Evolutionary conservation across 2,329 filamentous ascomycete genomes (phyloP).

Genomic region (Cladosporium colombiae): DNA sequence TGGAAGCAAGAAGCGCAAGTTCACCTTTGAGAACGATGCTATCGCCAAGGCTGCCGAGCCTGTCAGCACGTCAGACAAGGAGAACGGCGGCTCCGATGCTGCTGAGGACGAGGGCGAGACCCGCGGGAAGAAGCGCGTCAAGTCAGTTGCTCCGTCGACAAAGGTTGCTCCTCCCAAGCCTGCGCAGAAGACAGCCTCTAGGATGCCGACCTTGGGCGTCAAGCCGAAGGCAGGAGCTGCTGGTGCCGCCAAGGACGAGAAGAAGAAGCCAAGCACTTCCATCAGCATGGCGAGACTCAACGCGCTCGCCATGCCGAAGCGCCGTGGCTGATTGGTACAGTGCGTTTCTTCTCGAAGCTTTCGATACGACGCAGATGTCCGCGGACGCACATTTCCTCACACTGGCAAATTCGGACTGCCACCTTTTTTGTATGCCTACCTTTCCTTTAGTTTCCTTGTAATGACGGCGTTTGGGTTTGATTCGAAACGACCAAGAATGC

Average conservation of each 20-base stretch:
- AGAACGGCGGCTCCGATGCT: slow-evolving; percentile 42
- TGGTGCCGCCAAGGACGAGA: slow-evolving; percentile 1
- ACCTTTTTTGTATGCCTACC: background rate
- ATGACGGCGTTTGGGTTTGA: slow-evolving; percentile 4
- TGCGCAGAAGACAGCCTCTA: slow-evolving; percentile 23
- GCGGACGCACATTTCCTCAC: background rate
- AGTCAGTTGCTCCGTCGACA: slow-evolving; percentile 21
- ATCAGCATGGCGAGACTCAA: slow-evolving; percentile 36
- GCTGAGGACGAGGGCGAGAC: slow-evolving; percentile 32
- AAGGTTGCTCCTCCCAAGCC: slow-evolving; percentile 23
- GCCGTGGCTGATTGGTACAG: slow-evolving; percentile 20
- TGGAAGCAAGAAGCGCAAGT: slow-evolving; percentile 48
- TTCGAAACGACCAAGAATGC: background rate
- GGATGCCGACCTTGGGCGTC: slow-evolving; percentile 34
- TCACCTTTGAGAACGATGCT: slow-evolving; percentile 39
- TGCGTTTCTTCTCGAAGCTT: background rate
- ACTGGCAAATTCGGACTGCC: background rate
- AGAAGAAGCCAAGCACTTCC: slow-evolving; percentile 28
- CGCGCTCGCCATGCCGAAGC: slow-evolving; percentile 38
- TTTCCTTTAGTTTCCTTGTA: slow-evolving; percentile 4
- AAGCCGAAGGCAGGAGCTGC: slow-evolving; percentile 33
- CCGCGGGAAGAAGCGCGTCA: slow-evolving; percentile 34
- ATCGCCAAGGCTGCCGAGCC: slow-evolving; percentile 28
- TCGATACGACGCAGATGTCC: background rate
- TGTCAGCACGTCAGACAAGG: slow-evolving; percentile 42